Conservation (phyloP, 768 basidiomycete species). For the Vishniacozyma victoriae region DNA sequence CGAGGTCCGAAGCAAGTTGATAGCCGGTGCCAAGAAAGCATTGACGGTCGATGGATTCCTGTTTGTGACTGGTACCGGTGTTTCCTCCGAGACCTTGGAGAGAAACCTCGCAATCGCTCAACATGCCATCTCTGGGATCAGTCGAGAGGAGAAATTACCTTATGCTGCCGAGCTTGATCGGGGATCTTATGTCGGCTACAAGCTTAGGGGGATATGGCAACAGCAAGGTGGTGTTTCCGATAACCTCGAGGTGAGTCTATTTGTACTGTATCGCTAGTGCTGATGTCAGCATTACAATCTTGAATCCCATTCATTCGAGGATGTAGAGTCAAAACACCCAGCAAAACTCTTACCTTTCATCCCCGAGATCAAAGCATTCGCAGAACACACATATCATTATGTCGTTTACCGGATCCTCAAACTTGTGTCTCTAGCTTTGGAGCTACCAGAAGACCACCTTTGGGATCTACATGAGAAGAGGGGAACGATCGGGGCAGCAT, state of each 20-base stretch:
- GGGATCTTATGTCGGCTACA: constrained; percentile 21
- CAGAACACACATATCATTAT: constrained; percentile 20
- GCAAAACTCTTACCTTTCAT: constrained; percentile 13
- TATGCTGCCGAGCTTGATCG: constrained; percentile 21
- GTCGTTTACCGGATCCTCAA: constrained; percentile 25
- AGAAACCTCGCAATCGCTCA: constrained; percentile 29
- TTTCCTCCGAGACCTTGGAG: constrained; percentile 14
- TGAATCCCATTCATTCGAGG: constrained; percentile 22
- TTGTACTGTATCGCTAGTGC: neutral
- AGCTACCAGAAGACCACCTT: constrained; percentile 23
- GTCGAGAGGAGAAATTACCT: constrained; percentile 13
- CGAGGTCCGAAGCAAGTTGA: constrained; percentile 7
- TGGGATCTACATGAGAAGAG: constrained; percentile 24
- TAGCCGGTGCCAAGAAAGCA: constrained; percentile 20
- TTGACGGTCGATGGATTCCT: constrained; percentile 27
- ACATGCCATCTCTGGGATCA: constrained; percentile 16
- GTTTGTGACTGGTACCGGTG: constrained; percentile 25
- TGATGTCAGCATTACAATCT: constrained; percentile 27
- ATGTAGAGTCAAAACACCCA: constrained; percentile 9
- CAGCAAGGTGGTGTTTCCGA: constrained; percentile 23
- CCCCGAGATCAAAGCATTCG: constrained; percentile 23
- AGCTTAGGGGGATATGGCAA: constrained; percentile 24
- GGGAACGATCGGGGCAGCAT: constrained; percentile 17
- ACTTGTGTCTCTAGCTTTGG: constrained; percentile 22
- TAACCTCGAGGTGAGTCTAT: constrained; percentile 26